These are phyloP conservation scores for Abelmoschus esculentus DNA, from an alignment of 345 rosid species.

Conservation along the genomic window DNA sequence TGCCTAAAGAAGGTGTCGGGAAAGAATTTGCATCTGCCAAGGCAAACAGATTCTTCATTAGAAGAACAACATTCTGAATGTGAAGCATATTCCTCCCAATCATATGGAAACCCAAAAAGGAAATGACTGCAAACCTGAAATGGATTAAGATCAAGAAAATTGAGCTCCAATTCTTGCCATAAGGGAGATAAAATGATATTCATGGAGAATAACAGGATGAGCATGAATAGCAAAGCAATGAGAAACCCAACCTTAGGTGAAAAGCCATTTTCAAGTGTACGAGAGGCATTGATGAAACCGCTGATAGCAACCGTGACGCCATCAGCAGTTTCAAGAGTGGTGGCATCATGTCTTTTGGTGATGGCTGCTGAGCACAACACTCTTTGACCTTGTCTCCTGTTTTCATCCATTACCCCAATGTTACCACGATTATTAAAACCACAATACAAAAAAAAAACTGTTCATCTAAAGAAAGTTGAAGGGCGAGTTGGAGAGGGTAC, in stretches of 20 bases:
- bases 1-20: slow-evolving; percentile 12
- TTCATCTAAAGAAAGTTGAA: not conserved
- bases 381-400: slow-evolving; percentile 29
- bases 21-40: slow-evolving; percentile 9
- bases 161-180: not conserved
- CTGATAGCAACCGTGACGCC: slow-evolving; percentile 30
- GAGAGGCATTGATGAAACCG: slow-evolving; percentile 34
- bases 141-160: not conserved
- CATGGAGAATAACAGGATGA: not conserved
- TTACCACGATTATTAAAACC: not conserved
- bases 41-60: slow-evolving; percentile 13
- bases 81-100: slow-evolving; percentile 34
- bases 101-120: slow-evolving; percentile 43
- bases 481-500: not conserved
- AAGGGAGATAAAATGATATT: not conserved
- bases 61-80: slow-evolving; percentile 8
- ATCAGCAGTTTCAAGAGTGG: slow-evolving; percentile 41
- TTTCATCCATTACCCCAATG: not conserved
- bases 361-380: slow-evolving; percentile 37
- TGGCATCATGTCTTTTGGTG: slow-evolving; percentile 28
- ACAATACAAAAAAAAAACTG: not conserved
- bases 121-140: slow-evolving; percentile 40
- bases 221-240: not conserved
- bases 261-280: slow-evolving; percentile 39
- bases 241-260: slow-evolving; percentile 23